Conservation (phyloP, 1,284 basidiomycete genomes). For the Cutaneotrichosporon sp. region DNA sequence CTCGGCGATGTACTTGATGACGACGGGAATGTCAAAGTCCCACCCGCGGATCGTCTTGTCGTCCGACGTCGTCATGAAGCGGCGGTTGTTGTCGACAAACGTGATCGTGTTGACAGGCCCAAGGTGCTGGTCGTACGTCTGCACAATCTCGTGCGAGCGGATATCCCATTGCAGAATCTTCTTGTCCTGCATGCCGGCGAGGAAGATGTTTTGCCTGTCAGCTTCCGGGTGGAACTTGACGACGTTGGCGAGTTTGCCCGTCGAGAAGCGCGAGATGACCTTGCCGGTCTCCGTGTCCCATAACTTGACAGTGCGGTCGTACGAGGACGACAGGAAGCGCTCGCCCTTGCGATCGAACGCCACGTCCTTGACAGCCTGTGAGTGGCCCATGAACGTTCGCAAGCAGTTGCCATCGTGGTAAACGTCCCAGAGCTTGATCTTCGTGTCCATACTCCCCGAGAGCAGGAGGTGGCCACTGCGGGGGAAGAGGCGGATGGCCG, state of each 20-base stretch:
- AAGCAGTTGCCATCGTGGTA: constrained; percentile 96
- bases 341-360: constrained; percentile 90
- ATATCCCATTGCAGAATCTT: constrained; percentile 98
- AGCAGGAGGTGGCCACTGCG: constrained; percentile 88
- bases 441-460: constrained; percentile 96
- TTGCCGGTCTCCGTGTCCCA: constrained; percentile 98
- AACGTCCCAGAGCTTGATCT: constrained; percentile 99
- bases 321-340: constrained; percentile 86
- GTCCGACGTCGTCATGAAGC: constrained; percentile 97
- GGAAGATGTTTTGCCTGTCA: constrained; percentile 93
- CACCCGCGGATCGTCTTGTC: constrained; percentile 99
- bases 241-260: constrained; percentile 94
- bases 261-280: constrained; percentile 91
- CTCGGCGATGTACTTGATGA: constrained; percentile 99
- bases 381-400: constrained; percentile 95
- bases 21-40: constrained; percentile 97
- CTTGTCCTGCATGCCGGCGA: constrained; percentile 98
- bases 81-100: constrained; percentile 90
- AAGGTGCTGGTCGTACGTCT: constrained; percentile 98
- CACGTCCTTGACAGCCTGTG: constrained; percentile 93
- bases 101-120: constrained; percentile 98
- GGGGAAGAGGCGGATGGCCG: constrained; percentile 89
- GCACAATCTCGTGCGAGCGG: constrained; percentile 85
- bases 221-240: constrained; percentile 92
- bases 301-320: constrained; percentile 95